Percentiles rank a stretch among this genome's conserved stretches.
These are phyloP conservation scores for Nadsonia commutata DNA, from an alignment of 1,139 yeast species.

Conservation along the genomic window DNA sequence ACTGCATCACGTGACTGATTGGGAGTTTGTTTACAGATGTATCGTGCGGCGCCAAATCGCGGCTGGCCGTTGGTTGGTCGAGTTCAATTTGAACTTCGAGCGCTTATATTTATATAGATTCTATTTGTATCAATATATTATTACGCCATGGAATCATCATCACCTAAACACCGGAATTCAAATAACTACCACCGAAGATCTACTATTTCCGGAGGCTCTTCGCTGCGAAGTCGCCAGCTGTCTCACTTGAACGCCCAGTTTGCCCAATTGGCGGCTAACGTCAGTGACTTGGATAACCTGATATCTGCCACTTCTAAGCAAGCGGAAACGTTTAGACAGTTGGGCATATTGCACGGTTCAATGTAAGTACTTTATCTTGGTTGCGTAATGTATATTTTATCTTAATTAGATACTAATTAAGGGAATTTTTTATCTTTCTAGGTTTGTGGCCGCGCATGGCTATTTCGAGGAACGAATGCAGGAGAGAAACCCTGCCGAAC, in stretches of 20 bases:
- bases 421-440: conserved; percentile 18
- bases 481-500: neutral
- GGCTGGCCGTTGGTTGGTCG: neutral
- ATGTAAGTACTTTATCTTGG: conserved; percentile 26
- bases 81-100: neutral
- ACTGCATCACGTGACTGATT: neutral
- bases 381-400: too few species aligned
- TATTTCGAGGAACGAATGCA: conserved; percentile 1
- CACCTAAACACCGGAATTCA: neutral
- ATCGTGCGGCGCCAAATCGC: neutral
- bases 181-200: conserved; percentile 4
- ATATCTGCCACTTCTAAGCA: conserved; percentile 41
- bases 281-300: conserved; percentile 41
- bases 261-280: conserved; percentile 45
- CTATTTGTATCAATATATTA: neutral
- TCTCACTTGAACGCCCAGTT: conserved; percentile 49
- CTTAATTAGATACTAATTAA: conserved; percentile 45
- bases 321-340: conserved; percentile 37
- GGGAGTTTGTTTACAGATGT: conserved; percentile 1
- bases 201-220: conserved; percentile 9
- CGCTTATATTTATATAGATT: neutral
- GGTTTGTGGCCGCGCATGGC: conserved; percentile 2
- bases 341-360: conserved; percentile 50
- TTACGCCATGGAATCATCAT: neutral
- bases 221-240: conserved; percentile 36